phyloP scores from a whole-genome alignment of 768 basidiomycete genomes.

The Candolleomyces eurysporus region DNA sequence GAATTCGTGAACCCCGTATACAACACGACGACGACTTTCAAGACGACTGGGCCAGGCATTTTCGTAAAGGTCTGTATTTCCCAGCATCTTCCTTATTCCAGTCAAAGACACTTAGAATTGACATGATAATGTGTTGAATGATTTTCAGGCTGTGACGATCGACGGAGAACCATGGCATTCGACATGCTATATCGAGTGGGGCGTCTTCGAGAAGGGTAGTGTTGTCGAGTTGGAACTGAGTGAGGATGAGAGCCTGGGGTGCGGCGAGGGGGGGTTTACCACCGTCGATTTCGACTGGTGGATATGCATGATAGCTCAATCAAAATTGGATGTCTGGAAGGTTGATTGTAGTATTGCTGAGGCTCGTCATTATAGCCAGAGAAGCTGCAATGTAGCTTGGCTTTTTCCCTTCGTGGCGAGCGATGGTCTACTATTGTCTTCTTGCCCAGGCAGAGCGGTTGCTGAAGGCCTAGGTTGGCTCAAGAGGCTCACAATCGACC shows the following conservation, averaged over 20 bases:
- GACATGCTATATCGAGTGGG: slow-evolving; percentile 66
- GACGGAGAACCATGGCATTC: slow-evolving; percentile 59
- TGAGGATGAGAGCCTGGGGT: slow-evolving; percentile 49
- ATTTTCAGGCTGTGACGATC: slow-evolving; percentile 49
- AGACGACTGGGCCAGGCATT: slow-evolving; percentile 48
- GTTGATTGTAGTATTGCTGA: no score
- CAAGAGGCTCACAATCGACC: no score
- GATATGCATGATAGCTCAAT: slow-evolving; percentile 34
- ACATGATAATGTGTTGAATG: background rate
- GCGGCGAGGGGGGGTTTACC: slow-evolving; percentile 52
- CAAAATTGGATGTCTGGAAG: no score
- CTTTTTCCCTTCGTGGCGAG: no score
- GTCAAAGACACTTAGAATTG: slow-evolving; percentile 1
- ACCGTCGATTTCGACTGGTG: slow-evolving; percentile 65
- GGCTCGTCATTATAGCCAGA: no score
- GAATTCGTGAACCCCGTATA: slow-evolving; percentile 61
- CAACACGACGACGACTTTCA: slow-evolving; percentile 56
- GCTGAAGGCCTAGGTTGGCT: no score
- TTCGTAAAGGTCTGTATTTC: slow-evolving; percentile 55
- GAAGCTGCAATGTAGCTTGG: no score
- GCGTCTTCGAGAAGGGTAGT: slow-evolving; percentile 53
- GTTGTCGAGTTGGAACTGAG: slow-evolving; percentile 56
- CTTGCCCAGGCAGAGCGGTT: no score
- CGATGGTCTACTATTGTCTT: no score
- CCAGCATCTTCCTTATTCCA: slow-evolving; percentile 30